These are phyloP conservation scores for Termitomyces sp. DNA, from an alignment of 768 basidiomycete genomes.

Conservation along the genomic window DNA sequence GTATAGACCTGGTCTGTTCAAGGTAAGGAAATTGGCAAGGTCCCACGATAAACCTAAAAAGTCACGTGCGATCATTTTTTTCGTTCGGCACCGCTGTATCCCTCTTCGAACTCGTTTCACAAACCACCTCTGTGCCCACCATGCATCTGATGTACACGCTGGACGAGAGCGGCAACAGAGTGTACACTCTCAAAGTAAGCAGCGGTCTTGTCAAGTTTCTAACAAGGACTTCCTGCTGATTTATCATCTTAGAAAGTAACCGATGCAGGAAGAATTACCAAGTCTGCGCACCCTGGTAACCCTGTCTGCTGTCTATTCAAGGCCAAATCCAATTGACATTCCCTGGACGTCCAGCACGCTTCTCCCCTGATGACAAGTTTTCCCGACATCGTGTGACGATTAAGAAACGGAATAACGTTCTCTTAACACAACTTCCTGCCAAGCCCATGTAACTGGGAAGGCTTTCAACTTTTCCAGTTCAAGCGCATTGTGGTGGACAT, in stretches of 20 bases:
- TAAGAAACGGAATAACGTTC: slow-evolving; percentile 88
- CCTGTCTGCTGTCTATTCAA: slow-evolving; percentile 2
- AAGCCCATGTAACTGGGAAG: slow-evolving; percentile 68
- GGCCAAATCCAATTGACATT: slow-evolving; percentile 2
- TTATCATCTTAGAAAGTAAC: slow-evolving; percentile 69
- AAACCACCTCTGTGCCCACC: slow-evolving; percentile 19
- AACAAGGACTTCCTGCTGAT: background rate
- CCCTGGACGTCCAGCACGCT: slow-evolving; percentile 66
- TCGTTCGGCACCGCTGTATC: too few relatives aligned
- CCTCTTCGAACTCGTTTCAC: background rate
- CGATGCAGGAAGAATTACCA: slow-evolving; percentile 77
- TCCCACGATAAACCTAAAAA: background rate
- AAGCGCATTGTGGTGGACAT: background rate
- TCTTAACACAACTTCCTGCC: slow-evolving; percentile 84
- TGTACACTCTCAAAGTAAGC: slow-evolving; percentile 90
- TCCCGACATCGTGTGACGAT: slow-evolving; percentile 96
- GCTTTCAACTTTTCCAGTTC: background rate
- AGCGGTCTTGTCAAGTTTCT: background rate
- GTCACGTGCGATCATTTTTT: slow-evolving; percentile 11
- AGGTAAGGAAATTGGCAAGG: background rate
- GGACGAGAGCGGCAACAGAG: slow-evolving; percentile 70
- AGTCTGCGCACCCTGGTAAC: slow-evolving; percentile 96
- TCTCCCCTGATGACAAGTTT: slow-evolving; percentile 99
- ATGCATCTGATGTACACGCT: slow-evolving; percentile 99
- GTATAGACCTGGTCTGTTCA: background rate